A percentile compares a stretch with the other conserved stretches of the same genome.
These are phyloP conservation scores for Cladosporium sp. DNA, from an alignment of 2,329 filamentous ascomycete species.

Conservation along the genomic window DNA sequence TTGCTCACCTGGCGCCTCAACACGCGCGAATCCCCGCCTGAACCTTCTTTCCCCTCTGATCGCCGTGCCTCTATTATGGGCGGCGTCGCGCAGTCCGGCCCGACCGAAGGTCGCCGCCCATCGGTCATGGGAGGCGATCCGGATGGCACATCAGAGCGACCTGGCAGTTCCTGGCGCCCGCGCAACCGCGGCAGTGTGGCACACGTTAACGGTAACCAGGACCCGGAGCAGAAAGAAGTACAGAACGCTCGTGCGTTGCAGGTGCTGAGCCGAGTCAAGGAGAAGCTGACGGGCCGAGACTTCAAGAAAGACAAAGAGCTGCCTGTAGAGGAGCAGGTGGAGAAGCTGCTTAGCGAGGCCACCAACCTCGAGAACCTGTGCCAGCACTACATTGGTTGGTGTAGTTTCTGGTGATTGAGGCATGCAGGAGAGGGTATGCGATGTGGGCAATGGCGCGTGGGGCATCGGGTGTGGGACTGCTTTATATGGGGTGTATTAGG, in stretches of 20 bases:
- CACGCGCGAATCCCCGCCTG: slow-evolving; percentile 56
- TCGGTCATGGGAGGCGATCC: slow-evolving; percentile 30
- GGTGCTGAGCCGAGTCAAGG: slow-evolving; percentile 84
- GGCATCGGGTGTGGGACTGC: neutral
- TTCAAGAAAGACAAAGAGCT: slow-evolving; percentile 85
- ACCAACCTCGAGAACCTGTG: slow-evolving; percentile 97
- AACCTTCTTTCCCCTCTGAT: slow-evolving; percentile 57
- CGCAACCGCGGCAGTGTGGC: slow-evolving; percentile 24
- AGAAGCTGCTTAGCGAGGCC: slow-evolving; percentile 89
- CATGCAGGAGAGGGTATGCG: neutral
- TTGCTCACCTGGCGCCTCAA: slow-evolving; percentile 91
- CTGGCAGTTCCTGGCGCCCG: slow-evolving; percentile 28
- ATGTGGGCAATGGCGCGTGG: neutral
- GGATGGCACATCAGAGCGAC: slow-evolving; percentile 23
- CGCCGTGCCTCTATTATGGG: slow-evolving; percentile 58
- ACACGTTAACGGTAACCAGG: slow-evolving; percentile 32
- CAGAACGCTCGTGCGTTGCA: slow-evolving; percentile 92
- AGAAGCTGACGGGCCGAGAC: slow-evolving; percentile 91
- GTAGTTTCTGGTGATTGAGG: slow-evolving; percentile 77
- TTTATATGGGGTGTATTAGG: neutral
- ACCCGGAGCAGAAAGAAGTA: slow-evolving; percentile 58
- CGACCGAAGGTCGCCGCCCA: slow-evolving; percentile 24
- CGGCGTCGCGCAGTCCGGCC: slow-evolving; percentile 30
- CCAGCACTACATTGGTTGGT: slow-evolving; percentile 99
- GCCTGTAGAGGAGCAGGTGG: slow-evolving; percentile 80